A percentile compares a stretch with the other conserved stretches of the same genome.
Conservation (phyloP, 148 eudicot genomes). For the Pouteria glomerata region DNA sequence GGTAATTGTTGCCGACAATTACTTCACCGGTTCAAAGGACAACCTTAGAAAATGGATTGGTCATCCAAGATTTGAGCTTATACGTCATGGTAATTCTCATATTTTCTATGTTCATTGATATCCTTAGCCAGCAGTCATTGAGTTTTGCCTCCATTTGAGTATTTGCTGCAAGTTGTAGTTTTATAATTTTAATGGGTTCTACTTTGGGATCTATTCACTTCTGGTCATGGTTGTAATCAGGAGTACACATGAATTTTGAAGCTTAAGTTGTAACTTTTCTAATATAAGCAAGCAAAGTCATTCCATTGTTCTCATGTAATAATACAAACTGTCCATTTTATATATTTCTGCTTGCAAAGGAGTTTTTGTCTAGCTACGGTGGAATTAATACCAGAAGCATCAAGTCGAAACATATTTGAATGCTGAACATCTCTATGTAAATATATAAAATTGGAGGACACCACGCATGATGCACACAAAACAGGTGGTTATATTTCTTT, state of each 20-base stretch:
- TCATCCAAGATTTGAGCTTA: constrained; percentile 93
- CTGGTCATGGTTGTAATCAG: not conserved
- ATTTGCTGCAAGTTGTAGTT: not conserved
- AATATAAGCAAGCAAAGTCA: not conserved
- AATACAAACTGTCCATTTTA: not conserved
- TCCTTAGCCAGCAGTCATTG: not conserved
- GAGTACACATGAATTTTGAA: not conserved
- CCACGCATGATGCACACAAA: not conserved
- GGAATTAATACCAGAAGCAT: not conserved
- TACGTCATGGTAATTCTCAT: constrained; percentile 66
- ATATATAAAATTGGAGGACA: not conserved
- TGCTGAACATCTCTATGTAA: not conserved
- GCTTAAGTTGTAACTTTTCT: not conserved
- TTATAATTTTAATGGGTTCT: not conserved
- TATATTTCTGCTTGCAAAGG: not conserved
- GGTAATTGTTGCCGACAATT: constrained; percentile 92
- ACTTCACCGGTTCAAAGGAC: constrained; percentile 89
- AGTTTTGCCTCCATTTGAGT: not conserved
- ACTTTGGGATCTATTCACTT: not conserved
- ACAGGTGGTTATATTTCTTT: not conserved
- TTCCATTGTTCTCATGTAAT: not conserved
- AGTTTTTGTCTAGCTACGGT: not conserved
- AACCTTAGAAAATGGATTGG: constrained; percentile 83
- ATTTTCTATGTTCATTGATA: not conserved
- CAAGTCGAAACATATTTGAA: not conserved